phyloP scores from a whole-genome alignment of 495 filamentous ascomycete genomes.

The Hapsidospora chrysogenum region DNA sequence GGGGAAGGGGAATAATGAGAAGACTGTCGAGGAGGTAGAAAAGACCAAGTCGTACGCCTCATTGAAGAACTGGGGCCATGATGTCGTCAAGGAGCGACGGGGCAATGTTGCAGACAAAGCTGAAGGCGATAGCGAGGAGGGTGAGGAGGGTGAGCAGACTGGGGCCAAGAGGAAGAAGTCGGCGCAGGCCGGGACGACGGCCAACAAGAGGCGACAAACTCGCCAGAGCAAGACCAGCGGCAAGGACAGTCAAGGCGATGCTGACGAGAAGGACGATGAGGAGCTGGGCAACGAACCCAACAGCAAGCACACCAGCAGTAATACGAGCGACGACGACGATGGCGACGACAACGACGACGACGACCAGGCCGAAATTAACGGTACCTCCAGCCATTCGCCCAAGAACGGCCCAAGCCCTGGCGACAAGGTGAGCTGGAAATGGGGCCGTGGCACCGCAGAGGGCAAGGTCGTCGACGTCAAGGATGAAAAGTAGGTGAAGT shows the following conservation, averaged over 20 bases:
- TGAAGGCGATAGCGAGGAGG: neutral
- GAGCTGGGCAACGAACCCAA: too few species aligned
- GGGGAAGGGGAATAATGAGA: slow-evolving; percentile 36
- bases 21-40: slow-evolving; percentile 12
- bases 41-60: slow-evolving; percentile 39
- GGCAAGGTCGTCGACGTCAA: slow-evolving; percentile 4
- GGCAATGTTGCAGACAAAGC: neutral
- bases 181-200: neutral
- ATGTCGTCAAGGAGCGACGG: slow-evolving; percentile 12
- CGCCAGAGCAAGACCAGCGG: neutral
- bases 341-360: neutral
- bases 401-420: slow-evolving; percentile 1
- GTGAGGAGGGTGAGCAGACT: neutral
- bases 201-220: neutral
- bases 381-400: neutral
- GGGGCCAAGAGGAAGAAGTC: neutral
- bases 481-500: neutral
- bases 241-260: neutral
- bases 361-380: neutral
- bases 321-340: neutral
- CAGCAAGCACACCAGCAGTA: too few species aligned
- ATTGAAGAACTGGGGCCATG: slow-evolving; percentile 56
- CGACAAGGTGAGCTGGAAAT: slow-evolving; percentile 4
- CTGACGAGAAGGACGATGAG: neutral
- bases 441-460: slow-evolving; percentile 3